Evolutionary conservation across 495 filamentous ascomycete genomes (phyloP).

Genomic region (Penicillium ucsense): DNA sequence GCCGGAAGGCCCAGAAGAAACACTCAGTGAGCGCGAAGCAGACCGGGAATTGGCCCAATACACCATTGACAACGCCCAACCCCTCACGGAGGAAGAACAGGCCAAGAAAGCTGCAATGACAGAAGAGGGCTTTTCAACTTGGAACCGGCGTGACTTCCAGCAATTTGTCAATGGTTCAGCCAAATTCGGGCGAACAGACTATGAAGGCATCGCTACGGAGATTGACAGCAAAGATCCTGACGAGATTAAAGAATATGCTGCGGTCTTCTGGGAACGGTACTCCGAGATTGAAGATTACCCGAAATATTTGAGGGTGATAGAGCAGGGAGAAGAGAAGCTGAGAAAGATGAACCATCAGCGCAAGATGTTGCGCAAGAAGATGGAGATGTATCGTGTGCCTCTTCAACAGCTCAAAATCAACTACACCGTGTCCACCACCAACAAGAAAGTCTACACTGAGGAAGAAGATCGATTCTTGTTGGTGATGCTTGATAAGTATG

Average conservation of each 20-base stretch:
- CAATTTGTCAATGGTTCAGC: conserved; percentile 94
- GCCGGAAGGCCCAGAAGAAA: conserved; percentile 74
- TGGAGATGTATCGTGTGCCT: conserved; percentile 90
- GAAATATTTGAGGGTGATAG: conserved; percentile 79
- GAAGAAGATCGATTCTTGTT: conserved; percentile 96
- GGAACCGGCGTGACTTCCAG: conserved; percentile 96
- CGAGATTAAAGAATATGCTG: conserved; percentile 81
- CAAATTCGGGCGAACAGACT: conserved; percentile 80
- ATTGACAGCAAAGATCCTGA: conserved; percentile 81
- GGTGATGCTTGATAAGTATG: conserved; percentile 83
- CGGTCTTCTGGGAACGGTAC: conserved; percentile 91
- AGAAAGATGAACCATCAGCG: conserved; percentile 85
- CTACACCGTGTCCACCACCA: conserved; percentile 96
- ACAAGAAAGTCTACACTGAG: conserved; percentile 99
- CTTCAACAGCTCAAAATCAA: conserved; percentile 97
- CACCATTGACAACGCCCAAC: conserved; percentile 83
- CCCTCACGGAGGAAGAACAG: conserved; percentile 83
- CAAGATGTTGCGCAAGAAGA: conserved; percentile 90
- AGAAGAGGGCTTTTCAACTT: conserved; percentile 78
- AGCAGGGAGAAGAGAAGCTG: conserved; percentile 82
- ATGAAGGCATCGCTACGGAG: conserved; percentile 74
- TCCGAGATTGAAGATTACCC: conserved; percentile 77
- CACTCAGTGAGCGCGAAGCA: conserved; percentile 71
- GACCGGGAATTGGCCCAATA: conserved; percentile 81
- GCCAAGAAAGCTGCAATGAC: conserved; percentile 72